A percentile compares a stretch with the other conserved stretches of the same genome.
Evolutionary conservation across 2,329 filamentous ascomycete genomes (phyloP).

Genomic region (Fusarium mangiferae): DNA sequence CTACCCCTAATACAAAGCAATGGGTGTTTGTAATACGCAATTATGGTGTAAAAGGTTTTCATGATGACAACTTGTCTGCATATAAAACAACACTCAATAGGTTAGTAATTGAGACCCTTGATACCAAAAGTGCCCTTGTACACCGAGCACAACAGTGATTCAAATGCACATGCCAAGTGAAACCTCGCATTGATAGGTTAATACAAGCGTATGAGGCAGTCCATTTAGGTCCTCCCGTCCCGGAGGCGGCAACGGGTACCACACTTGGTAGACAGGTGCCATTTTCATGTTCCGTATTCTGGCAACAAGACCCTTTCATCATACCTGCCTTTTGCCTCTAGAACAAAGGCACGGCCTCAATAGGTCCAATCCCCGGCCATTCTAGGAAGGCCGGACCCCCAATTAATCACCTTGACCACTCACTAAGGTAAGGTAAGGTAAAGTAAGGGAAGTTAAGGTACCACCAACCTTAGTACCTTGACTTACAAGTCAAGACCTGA

Average conservation of each 20-base stretch:
- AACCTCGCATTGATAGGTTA: slow-evolving; percentile 17
- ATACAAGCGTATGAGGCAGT: not conserved
- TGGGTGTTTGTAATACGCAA: not conserved
- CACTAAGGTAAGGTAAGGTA: not conserved
- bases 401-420: slow-evolving; percentile 3
- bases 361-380: slow-evolving; percentile 18
- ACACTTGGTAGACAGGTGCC: slow-evolving; percentile 21
- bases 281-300: slow-evolving; percentile 20
- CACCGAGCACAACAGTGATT: not conserved
- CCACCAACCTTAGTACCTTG: not conserved
- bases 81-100: not conserved
- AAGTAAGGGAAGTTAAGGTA: too few species aligned
- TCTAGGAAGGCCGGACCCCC: slow-evolving; percentile 16
- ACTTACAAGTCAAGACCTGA: slow-evolving; percentile 1
- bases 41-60: not conserved
- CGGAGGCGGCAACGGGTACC: slow-evolving; percentile 28
- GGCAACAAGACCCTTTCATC: slow-evolving; percentile 11
- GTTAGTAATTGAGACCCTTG: not conserved
- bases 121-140: not conserved
- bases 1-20: not conserved
- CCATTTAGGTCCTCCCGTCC: not conserved
- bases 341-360: slow-evolving; percentile 22
- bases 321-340: slow-evolving; percentile 15
- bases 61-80: slow-evolving; percentile 11
- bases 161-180: slow-evolving; percentile 15